Evolutionary conservation across 1,139 yeast genomes (phyloP).

Genomic region (Debaryomyces coudertii): DNA sequence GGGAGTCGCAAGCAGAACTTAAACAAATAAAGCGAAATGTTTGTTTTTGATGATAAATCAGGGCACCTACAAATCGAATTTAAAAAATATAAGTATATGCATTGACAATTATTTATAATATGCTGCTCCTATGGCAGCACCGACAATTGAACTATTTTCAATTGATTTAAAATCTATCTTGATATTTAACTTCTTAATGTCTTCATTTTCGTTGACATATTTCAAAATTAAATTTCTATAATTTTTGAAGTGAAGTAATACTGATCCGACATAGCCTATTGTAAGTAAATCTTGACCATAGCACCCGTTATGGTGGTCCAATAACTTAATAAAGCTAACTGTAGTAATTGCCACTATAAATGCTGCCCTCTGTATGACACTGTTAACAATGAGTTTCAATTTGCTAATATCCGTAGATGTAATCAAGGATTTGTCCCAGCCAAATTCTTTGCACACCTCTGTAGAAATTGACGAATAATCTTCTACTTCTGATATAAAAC

Average conservation of each 20-base stretch:
- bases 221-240: constrained; percentile 35
- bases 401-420: constrained; percentile 28
- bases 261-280: constrained; percentile 52
- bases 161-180: constrained; percentile 42
- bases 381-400: constrained; percentile 31
- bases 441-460: constrained; percentile 26
- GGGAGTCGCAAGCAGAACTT: neutral
- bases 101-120: constrained; percentile 22
- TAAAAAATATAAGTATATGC: neutral
- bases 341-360: constrained; percentile 43
- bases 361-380: constrained; percentile 44
- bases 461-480: constrained; percentile 26
- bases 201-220: constrained; percentile 34
- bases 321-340: constrained; percentile 39
- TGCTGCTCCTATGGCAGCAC: constrained; percentile 55
- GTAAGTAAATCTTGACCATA: constrained; percentile 20
- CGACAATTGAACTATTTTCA: constrained; percentile 48
- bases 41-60: no score
- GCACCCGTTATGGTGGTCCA: constrained; percentile 34
- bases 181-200: constrained; percentile 30
- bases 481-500: constrained; percentile 36
- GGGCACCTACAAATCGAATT: neutral
- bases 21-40: no score
- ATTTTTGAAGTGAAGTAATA: constrained; percentile 39
- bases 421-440: constrained; percentile 25